Percentiles rank a stretch among this genome's conserved stretches.
Evolutionary conservation across 2,329 filamentous ascomycete genomes (phyloP).

Genomic region (Parastagonospora nodorum): DNA sequence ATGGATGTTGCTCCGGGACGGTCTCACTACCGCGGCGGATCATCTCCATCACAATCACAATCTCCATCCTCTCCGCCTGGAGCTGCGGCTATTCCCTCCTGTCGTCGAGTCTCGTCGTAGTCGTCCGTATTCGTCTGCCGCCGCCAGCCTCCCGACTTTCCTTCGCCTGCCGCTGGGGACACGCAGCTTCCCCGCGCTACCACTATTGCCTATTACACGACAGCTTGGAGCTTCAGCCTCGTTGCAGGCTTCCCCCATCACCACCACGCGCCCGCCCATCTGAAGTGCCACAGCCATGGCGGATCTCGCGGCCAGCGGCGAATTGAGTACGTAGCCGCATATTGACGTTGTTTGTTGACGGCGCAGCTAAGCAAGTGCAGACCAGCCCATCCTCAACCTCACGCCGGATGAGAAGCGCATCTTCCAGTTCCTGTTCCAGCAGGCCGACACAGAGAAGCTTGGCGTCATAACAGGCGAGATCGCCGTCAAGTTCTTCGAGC

Average conservation of each 20-base stretch:
- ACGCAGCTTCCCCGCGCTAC: conserved; percentile 33
- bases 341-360: neutral
- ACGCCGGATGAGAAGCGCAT: conserved; percentile 90
- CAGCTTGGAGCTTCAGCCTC: conserved; percentile 40
- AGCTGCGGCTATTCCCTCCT: conserved; percentile 12
- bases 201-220: conserved; percentile 12
- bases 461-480: conserved; percentile 95
- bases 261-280: conserved; percentile 22
- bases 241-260: conserved; percentile 28
- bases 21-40: conserved; percentile 5
- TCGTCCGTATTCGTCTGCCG: conserved; percentile 1
- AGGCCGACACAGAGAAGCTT: conserved; percentile 88
- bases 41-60: conserved; percentile 7
- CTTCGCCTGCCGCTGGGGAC: conserved; percentile 13
- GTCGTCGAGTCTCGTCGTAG: neutral
- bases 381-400: conserved; percentile 74
- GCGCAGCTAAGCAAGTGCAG: conserved; percentile 29
- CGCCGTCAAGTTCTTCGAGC: conserved; percentile 97
- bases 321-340: conserved; percentile 38
- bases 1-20: conserved; percentile 21
- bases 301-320: conserved; percentile 39
- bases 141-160: conserved; percentile 31
- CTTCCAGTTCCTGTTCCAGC: conserved; percentile 90
- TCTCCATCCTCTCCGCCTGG: conserved; percentile 7
- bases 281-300: conserved; percentile 39